These are phyloP conservation scores for Francoa sonchifolia DNA, from an alignment of 441 rosid species.

Conservation along the genomic window DNA sequence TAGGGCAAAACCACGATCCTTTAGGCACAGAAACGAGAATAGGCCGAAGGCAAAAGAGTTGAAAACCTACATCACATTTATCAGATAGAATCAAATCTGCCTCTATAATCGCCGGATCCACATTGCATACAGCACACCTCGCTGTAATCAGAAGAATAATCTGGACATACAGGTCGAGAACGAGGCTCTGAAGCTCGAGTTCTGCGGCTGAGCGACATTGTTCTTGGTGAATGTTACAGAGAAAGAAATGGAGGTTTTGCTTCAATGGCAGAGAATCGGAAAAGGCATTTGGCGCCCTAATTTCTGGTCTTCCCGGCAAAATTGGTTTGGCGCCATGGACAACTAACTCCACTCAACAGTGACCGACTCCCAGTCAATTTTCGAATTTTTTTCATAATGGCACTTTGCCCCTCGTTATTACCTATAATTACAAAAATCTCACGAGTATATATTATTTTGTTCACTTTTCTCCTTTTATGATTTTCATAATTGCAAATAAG, in stretches of 20 bases:
- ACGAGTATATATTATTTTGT: too few relatives aligned
- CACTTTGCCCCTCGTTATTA: too few relatives aligned
- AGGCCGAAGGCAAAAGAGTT: conserved; percentile 52
- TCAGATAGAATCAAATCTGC: conserved; percentile 49
- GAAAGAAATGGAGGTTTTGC: not conserved
- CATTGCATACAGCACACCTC: conserved; percentile 34
- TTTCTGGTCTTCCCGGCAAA: conserved; percentile 3
- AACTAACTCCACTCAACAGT: too few relatives aligned
- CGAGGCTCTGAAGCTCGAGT: conserved; percentile 50
- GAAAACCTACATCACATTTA: conserved; percentile 52
- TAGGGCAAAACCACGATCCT: conserved; percentile 53
- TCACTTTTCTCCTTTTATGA: too few relatives aligned
- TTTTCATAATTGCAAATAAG: too few relatives aligned
- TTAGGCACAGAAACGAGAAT: conserved; percentile 56
- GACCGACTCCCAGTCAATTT: too few relatives aligned
- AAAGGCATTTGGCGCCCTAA: conserved; percentile 5
- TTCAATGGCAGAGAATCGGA: not conserved
- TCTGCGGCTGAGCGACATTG: conserved; percentile 33
- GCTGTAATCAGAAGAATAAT: conserved; percentile 14
- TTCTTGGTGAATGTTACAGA: conserved; percentile 5
- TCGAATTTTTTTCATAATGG: too few relatives aligned
- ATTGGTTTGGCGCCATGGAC: conserved; percentile 21
- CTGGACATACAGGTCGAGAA: conserved; percentile 5
- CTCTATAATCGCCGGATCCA: conserved; percentile 37
- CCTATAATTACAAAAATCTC: too few relatives aligned